Percentiles rank a stretch among this genome's conserved stretches.
Conservation (phyloP, 257 asterid genomes). For the Sherardia arvensis region DNA sequence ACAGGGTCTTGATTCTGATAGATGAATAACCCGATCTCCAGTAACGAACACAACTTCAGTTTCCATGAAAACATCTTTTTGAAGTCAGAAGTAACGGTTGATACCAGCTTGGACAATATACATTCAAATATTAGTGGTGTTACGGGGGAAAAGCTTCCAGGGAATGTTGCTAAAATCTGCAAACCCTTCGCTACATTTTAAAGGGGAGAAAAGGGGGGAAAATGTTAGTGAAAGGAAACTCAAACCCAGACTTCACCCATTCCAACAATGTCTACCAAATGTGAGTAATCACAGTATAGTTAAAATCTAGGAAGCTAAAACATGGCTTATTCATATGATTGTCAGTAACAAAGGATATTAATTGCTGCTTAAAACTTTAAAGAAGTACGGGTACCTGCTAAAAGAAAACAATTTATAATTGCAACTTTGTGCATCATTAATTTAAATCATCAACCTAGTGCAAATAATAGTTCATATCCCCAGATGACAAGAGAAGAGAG, state of each 20-base stretch:
- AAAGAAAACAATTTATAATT: not conserved
- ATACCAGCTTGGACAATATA: slow-evolving; percentile 55
- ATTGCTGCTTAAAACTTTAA: not conserved
- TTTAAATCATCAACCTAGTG: too few species aligned
- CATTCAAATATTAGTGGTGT: slow-evolving; percentile 45
- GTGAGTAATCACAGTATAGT: not conserved
- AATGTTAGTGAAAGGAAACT: not conserved
- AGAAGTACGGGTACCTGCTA: not conserved
- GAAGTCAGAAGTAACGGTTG: slow-evolving; percentile 39
- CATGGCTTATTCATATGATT: not conserved
- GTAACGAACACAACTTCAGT: slow-evolving; percentile 51
- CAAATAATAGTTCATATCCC: not conserved
- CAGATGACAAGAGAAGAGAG: not conserved
- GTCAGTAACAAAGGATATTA: not conserved
- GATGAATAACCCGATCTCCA: slow-evolving; percentile 54
- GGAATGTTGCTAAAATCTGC: slow-evolving; percentile 73
- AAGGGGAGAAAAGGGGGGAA: not conserved
- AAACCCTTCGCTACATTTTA: slow-evolving; percentile 70
- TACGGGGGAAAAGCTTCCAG: slow-evolving; percentile 46
- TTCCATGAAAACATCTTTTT: slow-evolving; percentile 50
- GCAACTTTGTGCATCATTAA: not conserved
- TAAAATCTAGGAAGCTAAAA: not conserved
- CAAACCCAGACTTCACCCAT: not conserved
- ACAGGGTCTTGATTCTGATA: slow-evolving; percentile 44
- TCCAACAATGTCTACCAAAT: not conserved